A percentile compares a stretch with the other conserved stretches of the same genome.
Evolutionary conservation across 192 early-diverging fungal genomes (phyloP).

Genomic region (Oehlia diaphana): DNA sequence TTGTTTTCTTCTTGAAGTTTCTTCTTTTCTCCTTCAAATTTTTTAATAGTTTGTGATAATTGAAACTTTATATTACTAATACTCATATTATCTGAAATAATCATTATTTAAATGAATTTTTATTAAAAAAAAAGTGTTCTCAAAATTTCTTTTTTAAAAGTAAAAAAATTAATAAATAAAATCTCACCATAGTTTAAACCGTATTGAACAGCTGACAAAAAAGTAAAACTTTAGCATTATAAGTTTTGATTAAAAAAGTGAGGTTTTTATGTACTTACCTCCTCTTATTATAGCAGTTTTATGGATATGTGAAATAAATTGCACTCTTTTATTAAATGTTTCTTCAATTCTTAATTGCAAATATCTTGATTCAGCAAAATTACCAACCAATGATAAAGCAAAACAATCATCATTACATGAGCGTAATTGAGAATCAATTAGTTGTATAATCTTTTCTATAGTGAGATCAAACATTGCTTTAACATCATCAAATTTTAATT

Average conservation of each 20-base stretch:
- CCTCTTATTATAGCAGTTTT: slow-evolving; percentile 54
- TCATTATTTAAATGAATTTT: no score
- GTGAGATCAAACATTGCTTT: slow-evolving; percentile 50
- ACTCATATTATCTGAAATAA: no score
- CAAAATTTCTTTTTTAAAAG: no score
- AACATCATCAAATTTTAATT: not conserved
- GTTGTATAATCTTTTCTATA: slow-evolving; percentile 47
- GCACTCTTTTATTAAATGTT: slow-evolving; percentile 47
- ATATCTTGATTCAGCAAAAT: slow-evolving; percentile 54
- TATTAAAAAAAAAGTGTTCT: no score
- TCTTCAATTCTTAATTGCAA: slow-evolving; percentile 52
- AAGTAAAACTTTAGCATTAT: not conserved
- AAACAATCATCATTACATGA: slow-evolving; percentile 33
- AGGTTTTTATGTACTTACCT: not conserved
- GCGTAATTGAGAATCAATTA: slow-evolving; percentile 51
- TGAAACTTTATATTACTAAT: no score
- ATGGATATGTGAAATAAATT: slow-evolving; percentile 46
- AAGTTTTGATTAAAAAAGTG: not conserved
- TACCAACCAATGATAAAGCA: slow-evolving; percentile 54
- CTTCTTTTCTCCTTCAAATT: no score
- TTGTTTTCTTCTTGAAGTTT: no score
- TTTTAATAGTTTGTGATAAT: no score
- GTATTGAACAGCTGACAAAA: not conserved
- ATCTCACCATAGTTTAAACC: not conserved
- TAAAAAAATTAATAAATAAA: not conserved